Base-by-base conservation (phyloP, 2,329 filamentous ascomycete species). In the Colletotrichum noveboracense region DNA sequence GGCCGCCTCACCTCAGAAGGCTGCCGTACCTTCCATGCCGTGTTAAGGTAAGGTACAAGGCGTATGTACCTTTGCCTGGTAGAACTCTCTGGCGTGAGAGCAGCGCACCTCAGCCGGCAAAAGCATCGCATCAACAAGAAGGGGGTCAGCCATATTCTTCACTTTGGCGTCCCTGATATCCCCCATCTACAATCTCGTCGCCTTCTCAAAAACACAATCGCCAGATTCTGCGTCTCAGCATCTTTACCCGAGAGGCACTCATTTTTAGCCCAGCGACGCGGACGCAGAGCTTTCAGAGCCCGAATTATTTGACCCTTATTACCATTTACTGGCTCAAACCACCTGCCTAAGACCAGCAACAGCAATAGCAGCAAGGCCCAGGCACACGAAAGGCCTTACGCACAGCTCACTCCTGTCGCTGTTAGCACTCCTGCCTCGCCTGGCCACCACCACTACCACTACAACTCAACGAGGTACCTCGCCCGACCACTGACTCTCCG, bases 71-170 rank as follows among this genome's bases (percentile, higher is more conserved):
- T 34, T 36, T 21, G 12, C 58, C 18, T 16, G n/a, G 18, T 30
- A 48, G 38, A 48, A 48, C 38, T 48, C 28, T 34, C 60, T 62
- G 36, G 64, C 64, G 24, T 56, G 26, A 70, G 66, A 61, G 70
- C 58, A 36, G 62, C 55, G 68, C 34, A 38, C 32, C 69, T 52
- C 43, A 16, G 34, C 26, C 16, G n/a, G 38, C 21, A 61, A 52
- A 62, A 61, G 34, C 67, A 70, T 70, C 60, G 48, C 74, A 76
- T 65, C 70, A 76, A 76, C 74, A 76, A 76, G 70, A 74, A 74
- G 65, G 64, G 61, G 58, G 70, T 36, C 70, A 65, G 26, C n/a
- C 64, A 74, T 34, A 70, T 65, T 30, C 26, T 30, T 52, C 43
- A 52, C 56, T 52, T n/a, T 74, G 67, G 30, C 34, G 58, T n/a